These are phyloP conservation scores for Dionaea muscipula DNA, from an alignment of 179 eudicot species.

Conservation along the genomic window DNA sequence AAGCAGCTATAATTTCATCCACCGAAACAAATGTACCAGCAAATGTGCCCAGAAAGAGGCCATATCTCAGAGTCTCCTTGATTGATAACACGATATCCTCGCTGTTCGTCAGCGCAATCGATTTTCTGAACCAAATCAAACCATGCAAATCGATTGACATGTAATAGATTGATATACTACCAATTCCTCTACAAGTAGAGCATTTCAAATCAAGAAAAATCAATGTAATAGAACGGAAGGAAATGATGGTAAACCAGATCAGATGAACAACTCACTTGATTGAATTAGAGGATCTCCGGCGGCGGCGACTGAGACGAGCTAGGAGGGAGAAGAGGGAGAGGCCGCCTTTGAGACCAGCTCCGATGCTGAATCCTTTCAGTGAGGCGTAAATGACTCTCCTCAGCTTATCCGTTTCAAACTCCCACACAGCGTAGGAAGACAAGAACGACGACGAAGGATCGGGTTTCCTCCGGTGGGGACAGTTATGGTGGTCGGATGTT, in stretches of 20 bases:
- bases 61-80: conserved; percentile 82
- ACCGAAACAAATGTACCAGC: conserved; percentile 90
- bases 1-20: conserved; percentile 70
- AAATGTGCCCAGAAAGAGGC: conserved; percentile 83
- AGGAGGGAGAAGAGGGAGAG: conserved; percentile 71
- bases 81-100: conserved; percentile 51
- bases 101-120: conserved; percentile 28
- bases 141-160: too few species aligned
- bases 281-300: conserved; percentile 31
- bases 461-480: conserved; percentile 38
- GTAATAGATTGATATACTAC: too few species aligned
- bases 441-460: conserved; percentile 37
- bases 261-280: conserved; percentile 21
- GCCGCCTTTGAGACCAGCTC: conserved; percentile 94
- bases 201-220: background rate
- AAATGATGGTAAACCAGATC: too few species aligned
- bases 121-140: conserved; percentile 45
- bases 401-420: conserved; percentile 38
- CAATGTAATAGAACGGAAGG: too few species aligned
- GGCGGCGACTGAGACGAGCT: conserved; percentile 61
- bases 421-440: conserved; percentile 25
- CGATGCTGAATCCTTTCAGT: conserved; percentile 67
- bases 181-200: too few species aligned
- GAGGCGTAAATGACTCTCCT: conserved; percentile 48
- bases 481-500: conserved; percentile 14